Base-by-base conservation (phyloP, 805 yeast species). In the Deakozyma indianensis region DNA sequence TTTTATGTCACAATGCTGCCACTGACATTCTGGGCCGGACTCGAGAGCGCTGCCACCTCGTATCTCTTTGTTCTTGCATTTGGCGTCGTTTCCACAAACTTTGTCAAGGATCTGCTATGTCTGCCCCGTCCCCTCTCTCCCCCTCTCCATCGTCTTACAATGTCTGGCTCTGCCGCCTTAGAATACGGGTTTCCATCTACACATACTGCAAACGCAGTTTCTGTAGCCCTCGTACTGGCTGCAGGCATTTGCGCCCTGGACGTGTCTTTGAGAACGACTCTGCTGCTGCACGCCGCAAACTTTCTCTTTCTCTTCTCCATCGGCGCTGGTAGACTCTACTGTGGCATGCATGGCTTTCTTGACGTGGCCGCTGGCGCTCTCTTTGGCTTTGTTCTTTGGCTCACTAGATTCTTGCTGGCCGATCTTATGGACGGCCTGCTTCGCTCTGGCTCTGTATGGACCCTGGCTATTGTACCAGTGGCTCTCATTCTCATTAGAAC, bases 161-260 rank as follows among this genome's bases (percentile, higher is more conserved):
- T 90, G 77, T 79, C 88, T 48, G 80, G 82, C n/a, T 84, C 85
- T 52, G 92, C 97, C 0, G 75, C 94, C 2, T 77, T 81, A 55
- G 98, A 90, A 60, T 90, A 90, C 61, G 98, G 98, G 2, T 86
- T 88, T 54, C 98, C 97, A 0, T 77, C 87, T 35, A 80, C 94
- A 2, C 98, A 90, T 61, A 73, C 90, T n/a, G 94, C 96, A 27
- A 92, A 90, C 62, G 96, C 96, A 3, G 78, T 94, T 0, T 81
- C 85, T 0, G 94, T 84, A 2, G 74, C 84, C 0, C 54, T 85
- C 23, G 38, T 32, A 7, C 11, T 32, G 4, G 38, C 38, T 5
- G 7, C 7, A 5, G 11, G 63, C 80, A 23, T 48, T 77, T 24
- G 41, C 16, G 14, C 3, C 25, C 23, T 46, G 43, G 28, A 18